Base-by-base conservation (phyloP, 495 filamentous ascomycete species). In the Penicillium atrosanguineum region DNA sequence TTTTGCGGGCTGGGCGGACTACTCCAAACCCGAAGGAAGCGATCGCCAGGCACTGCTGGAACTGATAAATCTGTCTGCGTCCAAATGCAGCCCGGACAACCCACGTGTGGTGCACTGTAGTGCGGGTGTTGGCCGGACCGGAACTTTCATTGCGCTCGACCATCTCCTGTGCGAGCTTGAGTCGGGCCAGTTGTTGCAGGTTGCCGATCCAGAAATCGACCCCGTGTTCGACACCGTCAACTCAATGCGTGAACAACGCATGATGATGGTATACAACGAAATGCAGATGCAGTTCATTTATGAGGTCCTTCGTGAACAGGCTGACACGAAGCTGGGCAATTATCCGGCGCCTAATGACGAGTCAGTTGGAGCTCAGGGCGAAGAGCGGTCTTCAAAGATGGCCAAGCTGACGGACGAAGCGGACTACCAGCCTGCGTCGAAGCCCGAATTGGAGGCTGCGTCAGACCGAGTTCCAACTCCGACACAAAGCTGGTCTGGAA, bases 191-290 rank as follows among this genome's bases (percentile, higher is more conserved):
- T 69, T 94, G 54, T 81, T 77, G 52, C 64, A 68, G 37, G 56
- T 65, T 39, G 62, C 64, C 34, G 70, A 76, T 26, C 54, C 70
- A n/a, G 67, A 75, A 8, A 58, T 61, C n/a, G 85, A 87, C 57
- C 79, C 79, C 0, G 78, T 89, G 14, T 89, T 86, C 56, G 79
- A 87, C 15, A 84, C 85, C 7, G 95, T 99, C 42, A 85, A 95
- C 56, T 72, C 75, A 60, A 78, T 99, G 61, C 82, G 95, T 25
- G 81, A 93, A 69, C 95, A 99, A 73, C 79, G 95, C 36, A 89
- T 90, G 82, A 89, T 86, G 67, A 99, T 97, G 95, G 95, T 99
- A 4, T 94, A 97, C 70, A 87, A 87, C 26, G 88, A 92, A 63
- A 69, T 79, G 58, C 95, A 99, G 70, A 90, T 90, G 63, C 68